A percentile compares a stretch with the other conserved stretches of the same genome.
Evolutionary conservation across 2,329 filamentous ascomycete species (phyloP).

Genomic region (Colletotrichum sp.): DNA sequence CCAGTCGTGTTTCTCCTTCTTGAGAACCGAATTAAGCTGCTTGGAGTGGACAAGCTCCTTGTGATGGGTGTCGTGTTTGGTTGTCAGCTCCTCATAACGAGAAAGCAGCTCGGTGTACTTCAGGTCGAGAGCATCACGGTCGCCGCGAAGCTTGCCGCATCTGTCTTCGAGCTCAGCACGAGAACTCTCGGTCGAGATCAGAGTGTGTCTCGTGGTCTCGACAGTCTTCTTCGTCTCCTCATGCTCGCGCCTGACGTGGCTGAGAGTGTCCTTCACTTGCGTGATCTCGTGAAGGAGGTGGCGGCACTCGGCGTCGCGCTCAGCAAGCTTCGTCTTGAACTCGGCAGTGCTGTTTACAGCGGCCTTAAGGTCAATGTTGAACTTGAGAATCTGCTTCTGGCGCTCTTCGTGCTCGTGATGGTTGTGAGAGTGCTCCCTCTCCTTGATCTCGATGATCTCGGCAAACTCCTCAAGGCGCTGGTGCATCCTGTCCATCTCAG

Average conservation of each 20-base stretch:
- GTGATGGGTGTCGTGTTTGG: background rate
- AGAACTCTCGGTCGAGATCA: background rate
- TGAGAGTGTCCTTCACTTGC: background rate
- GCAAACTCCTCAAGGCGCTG: conserved; percentile 6
- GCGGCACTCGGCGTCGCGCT: conserved; percentile 6
- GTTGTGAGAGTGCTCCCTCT: conserved; percentile 4
- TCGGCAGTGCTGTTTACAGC: background rate
- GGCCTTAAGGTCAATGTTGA: conserved; percentile 1
- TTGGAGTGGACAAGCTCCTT: conserved; percentile 1
- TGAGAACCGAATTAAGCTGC: background rate
- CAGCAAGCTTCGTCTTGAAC: conserved; percentile 6
- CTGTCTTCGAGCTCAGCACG: background rate
- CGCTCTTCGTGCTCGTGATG: conserved; percentile 7
- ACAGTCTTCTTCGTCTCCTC: conserved; percentile 7
- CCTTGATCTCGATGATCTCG: conserved; percentile 5
- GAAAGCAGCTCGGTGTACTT: conserved; percentile 4
- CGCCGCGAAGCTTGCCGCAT: background rate
- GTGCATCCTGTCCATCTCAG: conserved; percentile 8
- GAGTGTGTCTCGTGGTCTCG: background rate
- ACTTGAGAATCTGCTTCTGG: conserved; percentile 1
- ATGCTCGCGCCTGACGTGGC: background rate
- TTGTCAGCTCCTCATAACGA: background rate
- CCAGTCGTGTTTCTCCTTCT: conserved; percentile 7
- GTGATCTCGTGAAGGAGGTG: background rate
- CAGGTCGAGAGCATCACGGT: conserved; percentile 1